phyloP scores from a whole-genome alignment of 495 filamentous ascomycete genomes.

The Hypoxylon fuscum region DNA sequence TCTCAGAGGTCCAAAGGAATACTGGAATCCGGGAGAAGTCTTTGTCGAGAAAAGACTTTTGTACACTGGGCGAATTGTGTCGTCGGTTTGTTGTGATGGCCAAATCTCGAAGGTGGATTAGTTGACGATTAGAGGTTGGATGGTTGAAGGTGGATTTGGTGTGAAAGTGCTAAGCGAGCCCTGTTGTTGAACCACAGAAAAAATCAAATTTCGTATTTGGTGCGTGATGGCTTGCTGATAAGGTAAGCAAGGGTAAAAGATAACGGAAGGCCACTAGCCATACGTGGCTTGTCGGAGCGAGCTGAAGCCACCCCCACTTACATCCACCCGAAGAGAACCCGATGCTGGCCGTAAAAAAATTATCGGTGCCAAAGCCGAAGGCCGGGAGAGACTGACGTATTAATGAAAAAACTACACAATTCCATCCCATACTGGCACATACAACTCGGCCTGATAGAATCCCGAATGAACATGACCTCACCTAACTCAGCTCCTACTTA shows the following conservation, averaged over 20 bases:
- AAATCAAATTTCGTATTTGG: constrained; percentile 34
- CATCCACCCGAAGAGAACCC: no score
- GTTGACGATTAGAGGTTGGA: constrained; percentile 39
- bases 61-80: constrained; percentile 46
- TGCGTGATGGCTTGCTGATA: not conserved
- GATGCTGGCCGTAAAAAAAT: no score
- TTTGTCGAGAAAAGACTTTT: constrained; percentile 38
- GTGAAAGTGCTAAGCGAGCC: constrained; percentile 46
- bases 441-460: not conserved
- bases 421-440: not conserved
- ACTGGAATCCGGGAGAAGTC: constrained; percentile 37
- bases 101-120: constrained; percentile 42
- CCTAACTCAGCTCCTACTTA: not conserved
- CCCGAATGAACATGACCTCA: not conserved
- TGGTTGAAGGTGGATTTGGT: constrained; percentile 42
- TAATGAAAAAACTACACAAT: no score
- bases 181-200: constrained; percentile 42
- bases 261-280: no score
- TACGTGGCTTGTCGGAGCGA: no score
- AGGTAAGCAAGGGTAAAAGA: no score
- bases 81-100: constrained; percentile 46
- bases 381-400: no score
- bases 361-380: no score
- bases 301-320: no score
- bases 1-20: constrained; percentile 45